Conservation (phyloP, 371 early-diverging fungal species). For the Racocetra persica region DNA sequence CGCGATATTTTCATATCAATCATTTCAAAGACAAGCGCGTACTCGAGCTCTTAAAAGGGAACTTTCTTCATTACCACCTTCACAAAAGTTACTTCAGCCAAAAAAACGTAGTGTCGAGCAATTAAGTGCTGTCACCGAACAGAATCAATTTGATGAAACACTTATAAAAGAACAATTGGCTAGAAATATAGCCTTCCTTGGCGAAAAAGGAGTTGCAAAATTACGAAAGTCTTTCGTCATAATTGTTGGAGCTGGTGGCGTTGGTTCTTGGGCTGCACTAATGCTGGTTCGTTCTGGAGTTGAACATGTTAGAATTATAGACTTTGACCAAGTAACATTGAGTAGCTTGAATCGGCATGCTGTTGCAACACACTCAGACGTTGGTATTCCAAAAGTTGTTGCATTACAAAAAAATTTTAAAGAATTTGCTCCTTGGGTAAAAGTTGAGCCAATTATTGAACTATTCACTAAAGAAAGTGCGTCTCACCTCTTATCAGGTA, state of each 20-base stretch:
- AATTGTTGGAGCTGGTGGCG: constrained; percentile 97
- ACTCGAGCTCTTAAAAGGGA: constrained; percentile 28
- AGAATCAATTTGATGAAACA: constrained; percentile 26
- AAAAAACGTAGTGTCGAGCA: not conserved
- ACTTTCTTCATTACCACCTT: not conserved
- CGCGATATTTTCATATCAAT: constrained; percentile 15
- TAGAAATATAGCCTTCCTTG: constrained; percentile 86
- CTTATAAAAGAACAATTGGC: constrained; percentile 87
- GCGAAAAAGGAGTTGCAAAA: constrained; percentile 73
- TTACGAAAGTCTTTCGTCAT: constrained; percentile 83
- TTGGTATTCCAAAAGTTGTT: constrained; percentile 88
- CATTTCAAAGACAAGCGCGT: constrained; percentile 15
- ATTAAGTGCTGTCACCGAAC: not conserved
- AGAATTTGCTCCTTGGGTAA: constrained; percentile 79
- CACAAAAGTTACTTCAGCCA: not conserved
- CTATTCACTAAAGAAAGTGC: constrained; percentile 79
- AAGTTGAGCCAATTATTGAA: constrained; percentile 79
- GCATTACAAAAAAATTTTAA: constrained; percentile 76
- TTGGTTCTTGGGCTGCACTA: constrained; percentile 90
- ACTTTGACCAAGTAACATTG: constrained; percentile 95
- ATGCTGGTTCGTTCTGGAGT: constrained; percentile 93
- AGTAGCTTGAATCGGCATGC: constrained; percentile 93
- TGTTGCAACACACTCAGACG: constrained; percentile 85
- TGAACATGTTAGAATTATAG: constrained; percentile 85
- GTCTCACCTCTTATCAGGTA: constrained; percentile 71